Percentiles rank a stretch among this genome's conserved stretches.
Evolutionary conservation across 1,139 yeast genomes (phyloP).

Genomic region (Nakaseomyces glabratus): DNA sequence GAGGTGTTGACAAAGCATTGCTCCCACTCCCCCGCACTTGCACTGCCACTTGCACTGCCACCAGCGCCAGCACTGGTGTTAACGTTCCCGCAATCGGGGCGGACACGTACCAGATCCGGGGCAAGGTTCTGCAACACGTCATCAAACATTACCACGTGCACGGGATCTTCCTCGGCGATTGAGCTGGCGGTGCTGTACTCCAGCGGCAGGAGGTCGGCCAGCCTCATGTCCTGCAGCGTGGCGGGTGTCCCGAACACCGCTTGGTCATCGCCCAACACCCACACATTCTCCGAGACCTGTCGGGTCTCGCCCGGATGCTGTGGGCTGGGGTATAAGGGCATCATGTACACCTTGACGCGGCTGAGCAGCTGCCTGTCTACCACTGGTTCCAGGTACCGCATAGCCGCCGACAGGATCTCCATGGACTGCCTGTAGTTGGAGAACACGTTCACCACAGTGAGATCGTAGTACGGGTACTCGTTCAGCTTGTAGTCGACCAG

Average conservation of each 20-base stretch:
- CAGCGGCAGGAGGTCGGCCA: slow-evolving; percentile 10
- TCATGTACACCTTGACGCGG: slow-evolving; percentile 20
- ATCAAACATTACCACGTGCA: slow-evolving; percentile 23
- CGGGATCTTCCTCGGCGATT: slow-evolving; percentile 22
- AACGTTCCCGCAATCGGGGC: slow-evolving; percentile 4
- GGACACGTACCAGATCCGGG: slow-evolving; percentile 22
- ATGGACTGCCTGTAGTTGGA: slow-evolving; percentile 23
- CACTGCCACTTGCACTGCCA: slow-evolving; percentile 22
- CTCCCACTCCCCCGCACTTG: slow-evolving; percentile 9
- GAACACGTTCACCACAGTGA: slow-evolving; percentile 25
- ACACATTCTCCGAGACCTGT: neutral
- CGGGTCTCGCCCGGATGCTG: slow-evolving; percentile 1
- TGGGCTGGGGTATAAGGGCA: slow-evolving; percentile 22
- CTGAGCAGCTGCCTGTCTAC: slow-evolving; percentile 18
- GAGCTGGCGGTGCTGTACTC: neutral
- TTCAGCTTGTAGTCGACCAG: slow-evolving; percentile 27
- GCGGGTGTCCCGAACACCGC: slow-evolving; percentile 8
- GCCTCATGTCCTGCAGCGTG: slow-evolving; percentile 6
- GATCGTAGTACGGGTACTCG: slow-evolving; percentile 27
- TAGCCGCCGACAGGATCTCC: slow-evolving; percentile 14
- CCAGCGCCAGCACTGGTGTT: too few relatives aligned
- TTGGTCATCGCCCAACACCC: neutral
- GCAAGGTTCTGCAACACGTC: slow-evolving; percentile 24
- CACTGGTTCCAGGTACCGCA: slow-evolving; percentile 16
- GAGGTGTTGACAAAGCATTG: slow-evolving; percentile 17